Conservation (phyloP, 305 asterid genomes). For the Fraxinus floribunda region DNA sequence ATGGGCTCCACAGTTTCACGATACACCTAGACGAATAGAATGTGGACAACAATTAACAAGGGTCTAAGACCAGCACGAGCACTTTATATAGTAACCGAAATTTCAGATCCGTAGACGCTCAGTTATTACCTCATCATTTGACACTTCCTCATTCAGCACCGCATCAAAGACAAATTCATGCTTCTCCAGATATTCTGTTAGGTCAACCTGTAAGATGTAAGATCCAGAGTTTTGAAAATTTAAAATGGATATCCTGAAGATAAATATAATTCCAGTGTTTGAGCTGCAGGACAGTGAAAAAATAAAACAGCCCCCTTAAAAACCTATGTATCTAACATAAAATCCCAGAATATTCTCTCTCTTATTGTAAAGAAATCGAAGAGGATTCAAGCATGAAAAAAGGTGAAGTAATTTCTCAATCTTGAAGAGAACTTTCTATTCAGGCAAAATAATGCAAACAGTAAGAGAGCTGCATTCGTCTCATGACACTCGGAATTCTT, state of each 20-base stretch:
- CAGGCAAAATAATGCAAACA: neutral
- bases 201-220: slow-evolving; percentile 63
- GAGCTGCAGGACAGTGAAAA: slow-evolving; percentile 4
- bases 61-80: neutral
- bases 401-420: neutral
- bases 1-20: slow-evolving; percentile 96
- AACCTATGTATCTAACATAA: slow-evolving; percentile 7
- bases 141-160: slow-evolving; percentile 91
- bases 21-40: slow-evolving; percentile 63
- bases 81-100: neutral
- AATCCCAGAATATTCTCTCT: neutral
- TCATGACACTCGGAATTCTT: neutral
- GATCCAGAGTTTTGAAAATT: slow-evolving; percentile 18
- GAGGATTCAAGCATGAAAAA: neutral
- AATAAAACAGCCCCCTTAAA: neutral
- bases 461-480: neutral
- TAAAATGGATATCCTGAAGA: neutral
- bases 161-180: slow-evolving; percentile 98
- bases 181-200: slow-evolving; percentile 88
- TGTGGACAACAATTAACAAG: slow-evolving; percentile 17
- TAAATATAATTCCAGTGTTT: slow-evolving; percentile 11
- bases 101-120: neutral
- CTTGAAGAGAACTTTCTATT: neutral
- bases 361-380: neutral
- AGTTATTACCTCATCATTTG: slow-evolving; percentile 46